Evolutionary conservation across 2,329 filamentous ascomycete genomes (phyloP).

Genomic region (Epichloe brachyelytri): DNA sequence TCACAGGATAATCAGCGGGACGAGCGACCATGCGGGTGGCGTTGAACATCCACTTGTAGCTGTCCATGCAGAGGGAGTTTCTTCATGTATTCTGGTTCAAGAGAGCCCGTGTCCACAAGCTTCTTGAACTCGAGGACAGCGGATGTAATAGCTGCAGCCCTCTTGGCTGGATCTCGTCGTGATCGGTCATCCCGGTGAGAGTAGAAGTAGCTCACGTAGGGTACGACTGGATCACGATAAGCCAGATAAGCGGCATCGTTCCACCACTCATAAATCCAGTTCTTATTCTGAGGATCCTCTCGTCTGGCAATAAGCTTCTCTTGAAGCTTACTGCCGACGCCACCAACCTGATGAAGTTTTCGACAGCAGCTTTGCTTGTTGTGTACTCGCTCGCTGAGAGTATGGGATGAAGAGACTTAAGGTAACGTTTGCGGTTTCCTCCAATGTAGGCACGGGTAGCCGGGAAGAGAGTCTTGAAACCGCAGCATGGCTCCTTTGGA

Average conservation of each 20-base stretch:
- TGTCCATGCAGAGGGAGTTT: slow-evolving; percentile 97
- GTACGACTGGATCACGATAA: slow-evolving; percentile 91
- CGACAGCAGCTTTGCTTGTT: slow-evolving; percentile 66
- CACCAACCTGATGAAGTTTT: slow-evolving; percentile 80
- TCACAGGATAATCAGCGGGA: slow-evolving; percentile 70
- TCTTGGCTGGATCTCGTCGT: slow-evolving; percentile 78
- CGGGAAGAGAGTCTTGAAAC: slow-evolving; percentile 72
- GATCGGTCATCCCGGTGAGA: slow-evolving; percentile 88
- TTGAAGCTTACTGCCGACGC: slow-evolving; percentile 71
- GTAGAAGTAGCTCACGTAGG: slow-evolving; percentile 99
- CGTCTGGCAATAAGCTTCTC: slow-evolving; percentile 71
- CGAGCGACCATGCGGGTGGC: slow-evolving; percentile 71
- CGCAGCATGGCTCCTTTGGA: slow-evolving; percentile 71
- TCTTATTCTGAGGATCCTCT: slow-evolving; percentile 69
- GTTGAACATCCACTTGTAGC: slow-evolving; percentile 99
- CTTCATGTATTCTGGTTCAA: slow-evolving; percentile 99
- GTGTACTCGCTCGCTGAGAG: slow-evolving; percentile 56
- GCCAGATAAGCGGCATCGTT: slow-evolving; percentile 84
- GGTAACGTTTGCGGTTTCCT: slow-evolving; percentile 71
- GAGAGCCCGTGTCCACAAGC: slow-evolving; percentile 65
- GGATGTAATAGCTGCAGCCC: slow-evolving; percentile 80
- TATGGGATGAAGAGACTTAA: slow-evolving; percentile 67
- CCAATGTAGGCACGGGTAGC: slow-evolving; percentile 67
- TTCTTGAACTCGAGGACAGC: slow-evolving; percentile 88
- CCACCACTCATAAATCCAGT: slow-evolving; percentile 99